A percentile compares a stretch with the other conserved stretches of the same genome.
Evolutionary conservation across 2,329 filamentous ascomycete species (phyloP).

Genomic region (Pseudocercospora cruenta): DNA sequence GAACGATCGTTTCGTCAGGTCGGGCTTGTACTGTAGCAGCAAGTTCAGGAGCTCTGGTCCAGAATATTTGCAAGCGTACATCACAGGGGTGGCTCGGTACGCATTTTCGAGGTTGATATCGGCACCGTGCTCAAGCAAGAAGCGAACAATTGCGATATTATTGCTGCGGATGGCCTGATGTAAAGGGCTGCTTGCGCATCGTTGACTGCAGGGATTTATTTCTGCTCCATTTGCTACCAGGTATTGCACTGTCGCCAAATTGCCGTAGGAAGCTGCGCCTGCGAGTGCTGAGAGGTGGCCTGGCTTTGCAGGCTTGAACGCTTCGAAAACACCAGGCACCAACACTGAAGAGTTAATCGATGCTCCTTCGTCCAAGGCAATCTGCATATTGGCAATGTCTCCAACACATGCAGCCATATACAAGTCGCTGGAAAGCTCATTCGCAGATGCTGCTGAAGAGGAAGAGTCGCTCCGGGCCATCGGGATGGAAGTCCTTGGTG

Average conservation of each 20-base stretch:
- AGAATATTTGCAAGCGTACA: slow-evolving; percentile 40
- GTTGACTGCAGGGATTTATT: slow-evolving; percentile 33
- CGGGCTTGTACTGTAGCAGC: slow-evolving; percentile 33
- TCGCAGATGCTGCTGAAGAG: slow-evolving; percentile 12
- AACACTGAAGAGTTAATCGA: slow-evolving; percentile 33
- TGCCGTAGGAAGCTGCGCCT: slow-evolving; percentile 37
- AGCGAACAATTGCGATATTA: slow-evolving; percentile 32
- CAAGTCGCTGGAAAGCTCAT: slow-evolving; percentile 30
- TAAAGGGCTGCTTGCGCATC: slow-evolving; percentile 37
- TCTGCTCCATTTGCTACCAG: slow-evolving; percentile 36
- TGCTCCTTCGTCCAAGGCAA: slow-evolving; percentile 34
- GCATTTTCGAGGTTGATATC: slow-evolving; percentile 35
- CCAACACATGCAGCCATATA: slow-evolving; percentile 38
- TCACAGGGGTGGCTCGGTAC: slow-evolving; percentile 38
- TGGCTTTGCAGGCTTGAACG: slow-evolving; percentile 40
- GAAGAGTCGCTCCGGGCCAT: slow-evolving; percentile 25
- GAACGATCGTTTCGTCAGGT: slow-evolving; percentile 34
- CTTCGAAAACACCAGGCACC: slow-evolving; percentile 36
- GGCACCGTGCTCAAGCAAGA: slow-evolving; percentile 35
- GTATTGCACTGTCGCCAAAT: slow-evolving; percentile 32
- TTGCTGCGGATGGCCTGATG: slow-evolving; percentile 38
- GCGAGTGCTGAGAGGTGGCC: slow-evolving; percentile 39
- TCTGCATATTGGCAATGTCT: slow-evolving; percentile 34
- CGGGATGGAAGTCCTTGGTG: slow-evolving; percentile 27
- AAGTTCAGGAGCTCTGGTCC: slow-evolving; percentile 31